Evolutionary conservation across 176 grass and related monocot genomes (phyloP).

Genomic region (Urochloa ruziziensis): DNA sequence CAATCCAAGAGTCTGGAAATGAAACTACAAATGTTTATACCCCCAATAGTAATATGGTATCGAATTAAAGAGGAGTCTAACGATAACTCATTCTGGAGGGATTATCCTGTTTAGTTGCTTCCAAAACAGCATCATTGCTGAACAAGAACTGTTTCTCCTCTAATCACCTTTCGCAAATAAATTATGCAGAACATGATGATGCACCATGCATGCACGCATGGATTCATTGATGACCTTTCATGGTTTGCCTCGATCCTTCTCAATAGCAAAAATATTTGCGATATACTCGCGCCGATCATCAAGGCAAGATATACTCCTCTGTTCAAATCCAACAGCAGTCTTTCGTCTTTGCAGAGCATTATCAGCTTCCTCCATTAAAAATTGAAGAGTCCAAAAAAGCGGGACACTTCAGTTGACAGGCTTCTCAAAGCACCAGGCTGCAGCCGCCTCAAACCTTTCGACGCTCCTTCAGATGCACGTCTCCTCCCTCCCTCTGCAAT

Average conservation of each 20-base stretch:
- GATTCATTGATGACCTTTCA: conserved; percentile 2
- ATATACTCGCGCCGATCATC: conserved; percentile 2
- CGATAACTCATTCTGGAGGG: conserved; percentile 7
- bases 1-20: conserved; percentile 2
- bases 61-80: conserved; percentile 35
- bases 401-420: conserved; percentile 34
- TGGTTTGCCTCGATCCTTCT: conserved; percentile 16
- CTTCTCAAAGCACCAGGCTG: conserved; percentile 42
- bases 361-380: conserved; percentile 33
- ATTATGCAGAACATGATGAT: conserved; percentile 37
- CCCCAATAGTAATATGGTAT: not conserved
- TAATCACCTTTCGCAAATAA: conserved; percentile 17
- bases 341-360: conserved; percentile 33
- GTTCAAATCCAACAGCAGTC: conserved; percentile 31
- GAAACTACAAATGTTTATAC: not conserved
- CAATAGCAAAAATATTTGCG: conserved; percentile 7
- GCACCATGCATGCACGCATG: conserved; percentile 39
- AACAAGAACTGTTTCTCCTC: conserved; percentile 16
- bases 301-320: conserved; percentile 1
- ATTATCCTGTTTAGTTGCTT: conserved; percentile 14
- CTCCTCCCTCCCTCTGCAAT: conserved; percentile 29
- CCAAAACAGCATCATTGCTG: conserved; percentile 27
- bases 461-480: conserved; percentile 47
- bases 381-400: conserved; percentile 19
- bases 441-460: conserved; percentile 42